Evolutionary conservation across 2,329 filamentous ascomycete genomes (phyloP).

Genomic region (Calonectria montana): DNA sequence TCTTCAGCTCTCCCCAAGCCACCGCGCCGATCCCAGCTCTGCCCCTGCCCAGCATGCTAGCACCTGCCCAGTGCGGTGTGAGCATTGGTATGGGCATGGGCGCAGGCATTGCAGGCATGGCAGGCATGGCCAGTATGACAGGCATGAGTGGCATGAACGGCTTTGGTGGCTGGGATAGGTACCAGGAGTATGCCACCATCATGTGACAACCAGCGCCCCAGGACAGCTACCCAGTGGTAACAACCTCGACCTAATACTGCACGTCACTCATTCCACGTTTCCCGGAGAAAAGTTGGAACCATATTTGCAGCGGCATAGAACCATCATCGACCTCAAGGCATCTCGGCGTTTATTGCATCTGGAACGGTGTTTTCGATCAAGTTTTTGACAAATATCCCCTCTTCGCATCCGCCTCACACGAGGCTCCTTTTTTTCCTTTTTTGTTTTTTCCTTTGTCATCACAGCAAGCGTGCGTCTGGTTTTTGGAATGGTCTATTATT

Average conservation of each 20-base stretch:
- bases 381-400: conserved; percentile 51
- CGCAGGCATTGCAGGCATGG: conserved; percentile 74
- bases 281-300: conserved; percentile 49
- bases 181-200: conserved; percentile 85
- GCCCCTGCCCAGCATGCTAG: conserved; percentile 87
- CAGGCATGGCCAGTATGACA: conserved; percentile 66
- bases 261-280: conserved; percentile 45
- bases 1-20: conserved; percentile 83
- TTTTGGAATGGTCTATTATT: conserved; percentile 48
- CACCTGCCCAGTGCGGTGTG: conserved; percentile 82
- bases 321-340: conserved; percentile 49
- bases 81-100: conserved; percentile 74
- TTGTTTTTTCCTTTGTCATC: conserved; percentile 51
- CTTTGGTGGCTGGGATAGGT: conserved; percentile 89
- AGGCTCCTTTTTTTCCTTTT: conserved; percentile 36
- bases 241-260: conserved; percentile 57
- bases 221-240: conserved; percentile 60
- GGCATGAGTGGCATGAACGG: conserved; percentile 57
- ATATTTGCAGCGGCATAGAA: conserved; percentile 53
- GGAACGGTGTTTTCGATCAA: conserved; percentile 54
- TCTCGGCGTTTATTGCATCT: conserved; percentile 59
- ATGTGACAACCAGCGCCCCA: conserved; percentile 79
- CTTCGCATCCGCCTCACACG: conserved; percentile 37
- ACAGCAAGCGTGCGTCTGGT: conserved; percentile 57
- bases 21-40: conserved; percentile 80